Conservation (phyloP, 2,329 filamentous ascomycete genomes). For the Cryphonectria japonica region DNA sequence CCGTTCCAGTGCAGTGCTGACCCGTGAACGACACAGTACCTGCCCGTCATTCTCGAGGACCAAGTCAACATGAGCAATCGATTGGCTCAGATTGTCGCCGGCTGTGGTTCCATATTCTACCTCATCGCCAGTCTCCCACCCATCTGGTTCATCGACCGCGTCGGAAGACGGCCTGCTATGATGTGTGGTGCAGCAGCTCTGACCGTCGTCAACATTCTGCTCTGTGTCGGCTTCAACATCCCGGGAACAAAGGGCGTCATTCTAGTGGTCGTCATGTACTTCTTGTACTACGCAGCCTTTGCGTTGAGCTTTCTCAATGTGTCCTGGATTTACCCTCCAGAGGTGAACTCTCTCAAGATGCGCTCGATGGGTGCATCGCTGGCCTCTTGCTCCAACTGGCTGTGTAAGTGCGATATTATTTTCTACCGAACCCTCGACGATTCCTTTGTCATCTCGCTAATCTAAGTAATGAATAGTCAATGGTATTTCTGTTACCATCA, state of each 20-base stretch:
- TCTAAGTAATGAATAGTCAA: slow-evolving; percentile 12
- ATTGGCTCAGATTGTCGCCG: slow-evolving; percentile 18
- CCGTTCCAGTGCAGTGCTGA: not conserved
- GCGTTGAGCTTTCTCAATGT: slow-evolving; percentile 24
- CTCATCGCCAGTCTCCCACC: slow-evolving; percentile 17
- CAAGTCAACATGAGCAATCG: slow-evolving; percentile 16
- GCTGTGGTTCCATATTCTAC: slow-evolving; percentile 14
- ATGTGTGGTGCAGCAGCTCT: slow-evolving; percentile 18
- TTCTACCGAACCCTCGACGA: not conserved
- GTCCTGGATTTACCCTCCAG: slow-evolving; percentile 25
- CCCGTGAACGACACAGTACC: slow-evolving; percentile 4
- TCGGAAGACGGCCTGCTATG: slow-evolving; percentile 18
- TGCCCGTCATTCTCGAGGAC: slow-evolving; percentile 24
- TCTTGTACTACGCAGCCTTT: slow-evolving; percentile 27
- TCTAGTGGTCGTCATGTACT: slow-evolving; percentile 23
- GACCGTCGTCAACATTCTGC: slow-evolving; percentile 9
- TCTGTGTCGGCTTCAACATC: slow-evolving; percentile 21
- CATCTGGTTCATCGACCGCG: slow-evolving; percentile 22
- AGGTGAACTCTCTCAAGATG: slow-evolving; percentile 27
- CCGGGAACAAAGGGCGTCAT: slow-evolving; percentile 9
- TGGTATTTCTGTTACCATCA: slow-evolving; percentile 25
- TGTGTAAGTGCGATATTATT: slow-evolving; percentile 28
- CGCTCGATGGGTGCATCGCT: slow-evolving; percentile 31
- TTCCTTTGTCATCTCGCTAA: not conserved
- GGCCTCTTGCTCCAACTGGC: slow-evolving; percentile 33